Base-by-base conservation (phyloP, 805 yeast species). In the Suhomyces vadensis region DNA sequence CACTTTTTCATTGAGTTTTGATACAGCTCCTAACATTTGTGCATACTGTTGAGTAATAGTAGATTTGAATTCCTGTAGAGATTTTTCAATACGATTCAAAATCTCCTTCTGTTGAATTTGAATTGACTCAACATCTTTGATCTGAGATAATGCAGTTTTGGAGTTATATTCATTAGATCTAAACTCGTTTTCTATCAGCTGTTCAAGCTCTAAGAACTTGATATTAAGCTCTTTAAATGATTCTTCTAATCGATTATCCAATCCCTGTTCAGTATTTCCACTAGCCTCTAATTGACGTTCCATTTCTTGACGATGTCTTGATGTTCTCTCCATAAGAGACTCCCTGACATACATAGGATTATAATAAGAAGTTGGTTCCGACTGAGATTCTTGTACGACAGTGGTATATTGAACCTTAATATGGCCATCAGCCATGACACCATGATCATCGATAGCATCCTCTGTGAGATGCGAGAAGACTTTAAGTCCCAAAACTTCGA, bases 401-500 rank as follows among this genome's bases (percentile, higher is more conserved):
- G 42, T 63, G 20, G 63, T 45, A 31, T 68, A 62, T 6, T 69
- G 61, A 35, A 65, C 63, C 52, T 77, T 67, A 9, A 74, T 65
- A 14, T 72, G 57, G 10, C 78, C 68, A 43, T 71, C 73, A 23
- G 81, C 47, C 51, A 69, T 58, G 19, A 72, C 52, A 1, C 78
- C 82, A 52, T 81, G 82, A 48, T 81, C 83, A 43, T 80, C 82
- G 37, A 73, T 61, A 2, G 84, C 78, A 52, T 80, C 84, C 42
- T 71, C 71, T 4, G 79, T 67, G 19, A 85, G 70, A 26, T 72
- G 69, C 39, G 75, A 72, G 65, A 76, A 85, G 2, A 78, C 72
- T 33, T 78, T 74, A 53, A 86, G 61, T 56, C 77, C 75, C 51
- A 86, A 67, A 5, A 87, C 57, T 62, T 87, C 95, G 62, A 80